Conservation (phyloP, 176 grass and related monocot species). For the Saccharum spontaneum region DNA sequence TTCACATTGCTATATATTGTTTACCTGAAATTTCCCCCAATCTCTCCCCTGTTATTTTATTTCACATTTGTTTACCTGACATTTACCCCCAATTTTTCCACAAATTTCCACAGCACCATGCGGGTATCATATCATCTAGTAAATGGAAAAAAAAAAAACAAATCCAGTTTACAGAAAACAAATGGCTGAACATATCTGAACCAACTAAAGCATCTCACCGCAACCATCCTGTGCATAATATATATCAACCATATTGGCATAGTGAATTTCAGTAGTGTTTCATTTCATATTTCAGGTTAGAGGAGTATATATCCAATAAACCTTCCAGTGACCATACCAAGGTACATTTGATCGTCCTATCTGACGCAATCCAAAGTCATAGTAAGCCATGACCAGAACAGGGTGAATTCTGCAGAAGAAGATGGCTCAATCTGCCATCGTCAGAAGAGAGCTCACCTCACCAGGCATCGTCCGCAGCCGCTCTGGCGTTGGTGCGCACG, state of each 20-base stretch:
- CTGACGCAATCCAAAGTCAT: not conserved
- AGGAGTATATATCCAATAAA: not conserved
- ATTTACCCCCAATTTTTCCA: not conserved
- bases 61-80: no score
- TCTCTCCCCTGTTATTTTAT: no score
- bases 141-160: not conserved
- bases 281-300: not conserved
- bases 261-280: not conserved
- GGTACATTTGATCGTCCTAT: not conserved
- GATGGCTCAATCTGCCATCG: not conserved
- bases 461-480: conserved; percentile 45
- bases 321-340: not conserved
- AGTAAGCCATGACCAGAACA: not conserved
- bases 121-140: not conserved
- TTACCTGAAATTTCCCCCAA: no score
- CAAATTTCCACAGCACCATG: not conserved
- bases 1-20: no score
- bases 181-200: not conserved
- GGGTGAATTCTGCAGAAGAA: not conserved
- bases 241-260: not conserved
- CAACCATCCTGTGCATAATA: not conserved
- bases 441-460: conserved; percentile 13
- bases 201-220: no score
- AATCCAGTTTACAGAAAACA: not conserved
- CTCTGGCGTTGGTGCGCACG: conserved; percentile 48